Conservation (phyloP, 2,329 filamentous ascomycete species). For the Fusarium subtropicale region DNA sequence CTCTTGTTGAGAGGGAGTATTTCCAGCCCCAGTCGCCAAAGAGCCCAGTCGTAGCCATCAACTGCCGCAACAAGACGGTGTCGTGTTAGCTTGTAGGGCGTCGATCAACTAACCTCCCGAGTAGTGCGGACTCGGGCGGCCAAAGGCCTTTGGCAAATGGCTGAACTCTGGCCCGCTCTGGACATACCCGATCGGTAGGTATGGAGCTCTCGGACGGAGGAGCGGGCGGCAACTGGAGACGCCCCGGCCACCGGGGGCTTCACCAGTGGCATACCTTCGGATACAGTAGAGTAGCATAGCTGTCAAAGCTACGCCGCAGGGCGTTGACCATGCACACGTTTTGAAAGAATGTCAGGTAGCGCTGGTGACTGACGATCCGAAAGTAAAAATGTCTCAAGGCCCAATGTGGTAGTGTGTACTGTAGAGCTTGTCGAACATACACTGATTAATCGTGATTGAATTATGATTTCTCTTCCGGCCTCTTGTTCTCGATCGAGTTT, state of each 20-base stretch:
- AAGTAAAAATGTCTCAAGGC: slow-evolving; percentile 44
- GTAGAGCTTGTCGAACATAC: not conserved
- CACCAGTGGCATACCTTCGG: slow-evolving; percentile 31
- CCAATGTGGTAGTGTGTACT: not conserved
- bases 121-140: slow-evolving; percentile 37
- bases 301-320: slow-evolving; percentile 13
- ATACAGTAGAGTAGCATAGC: slow-evolving; percentile 23
- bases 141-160: slow-evolving; percentile 35
- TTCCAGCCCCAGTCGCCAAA: slow-evolving; percentile 5
- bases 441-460: not conserved
- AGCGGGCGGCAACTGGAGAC: slow-evolving; percentile 42
- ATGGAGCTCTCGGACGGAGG: slow-evolving; percentile 47
- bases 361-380: slow-evolving; percentile 38
- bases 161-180: slow-evolving; percentile 48
- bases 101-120: slow-evolving; percentile 20
- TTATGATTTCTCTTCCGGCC: not conserved
- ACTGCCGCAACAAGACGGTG: slow-evolving; percentile 10
- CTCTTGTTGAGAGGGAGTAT: slow-evolving; percentile 21
- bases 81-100: slow-evolving; percentile 27
- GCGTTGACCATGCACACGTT: slow-evolving; percentile 24
- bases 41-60: slow-evolving; percentile 20
- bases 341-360: slow-evolving; percentile 26
- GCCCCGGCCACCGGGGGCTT: slow-evolving; percentile 41
- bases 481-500: not conserved
- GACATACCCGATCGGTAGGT: slow-evolving; percentile 47